Base-by-base conservation (phyloP, 306 rosid species). In the Fagus crenata region DNA sequence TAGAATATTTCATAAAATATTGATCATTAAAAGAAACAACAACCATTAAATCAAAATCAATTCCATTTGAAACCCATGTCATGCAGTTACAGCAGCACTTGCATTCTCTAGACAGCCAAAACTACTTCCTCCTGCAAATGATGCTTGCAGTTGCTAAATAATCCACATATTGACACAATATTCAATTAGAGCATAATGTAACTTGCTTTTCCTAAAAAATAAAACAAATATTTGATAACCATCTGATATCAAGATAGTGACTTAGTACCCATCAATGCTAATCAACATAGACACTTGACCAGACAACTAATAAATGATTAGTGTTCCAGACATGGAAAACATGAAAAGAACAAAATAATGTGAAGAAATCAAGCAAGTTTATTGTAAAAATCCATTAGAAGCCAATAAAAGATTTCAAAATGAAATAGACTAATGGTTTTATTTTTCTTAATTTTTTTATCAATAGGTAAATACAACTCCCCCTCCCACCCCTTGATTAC, bases 21-120 rank as follows among this genome's bases (percentile, higher is more conserved):
- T 22, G 28, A 22, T 22, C 28, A 22, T 22, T 22, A 22, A 22
- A 22, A 22, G 28, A 22, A 22, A 22, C 0, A 22, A 22, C 28
- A 22, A 22, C 28, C 28, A 22, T 22, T 22, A 22, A 22, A 22
- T 22, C 28, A 22, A 22, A 22, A 22, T 22, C n/a, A 22, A 22
- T 22, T 22, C 28, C 28, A 22, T 22, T 22, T 22, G 28, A 22
- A 22, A 22, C 28, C 28, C 28, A 22, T 22, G 28, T 22, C 28
- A 22, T 22, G 28, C 28, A 85, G 99, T 96, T 80, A 97, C 99
- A 71, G 97, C 98, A 85, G 85, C 98, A 18, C 99, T 98, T 43
- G 98, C 89, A 86, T 96, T 96, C 83, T 88, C 90, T 53, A 93
- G 94, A 85, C 98, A 96, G 63, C 77, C 82, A 73, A 81, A 60